Evolutionary conservation across 768 basidiomycete species (phyloP), one percentile per base, ranked within the genome.

Genomic region (Rhizopogon rudus): DNA sequence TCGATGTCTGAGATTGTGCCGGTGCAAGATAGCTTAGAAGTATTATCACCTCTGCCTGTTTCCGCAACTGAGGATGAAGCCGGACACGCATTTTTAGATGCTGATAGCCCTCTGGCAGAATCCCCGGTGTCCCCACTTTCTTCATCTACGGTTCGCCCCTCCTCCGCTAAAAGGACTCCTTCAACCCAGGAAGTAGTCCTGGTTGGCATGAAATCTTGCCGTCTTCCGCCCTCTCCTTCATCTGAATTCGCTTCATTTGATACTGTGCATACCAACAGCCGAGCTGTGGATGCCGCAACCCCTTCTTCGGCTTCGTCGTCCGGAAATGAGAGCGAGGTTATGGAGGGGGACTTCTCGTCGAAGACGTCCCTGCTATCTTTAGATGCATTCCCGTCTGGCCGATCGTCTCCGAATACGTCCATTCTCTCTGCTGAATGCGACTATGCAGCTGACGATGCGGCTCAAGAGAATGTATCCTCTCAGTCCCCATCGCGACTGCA

Each of bases 331-430:
- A 22, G 33, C 14, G 48, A 49, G 14, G 22, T 49, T 16, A 25
- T 45, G 52, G 45, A 51, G 20, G 52, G 41, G 44, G 41, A 51
- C 25, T 67, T 68, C 6, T 44, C 52, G 9, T 12, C 50, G 51
- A 59, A 60, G 40, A 52, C 60, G 16, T 60, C 65, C 22, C 46
- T 60, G 5, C 55, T 60, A 57, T 57, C 48, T 28, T 22, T 53
- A n/a, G 25, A 12, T 9, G 6, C 62, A n/a, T 62, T 5, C 13
- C 20, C 52, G 40, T 66, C 66, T 33, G 53, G 52, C 41, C 20
- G 48, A 41, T 71, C 68, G 2, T 64, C 62, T 22, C 61, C 64
- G 6, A 54, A 63, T 28, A 67, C 64, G 3, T 69, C 65, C 14
- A 33, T 64, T 9, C 54, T 49, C 20, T 71, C 69, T 22, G 39